Percentiles rank a stretch among this genome's conserved stretches.
Conservation (phyloP, 768 basidiomycete species). For the Krasilnikovozyma curviuscula region DNA sequence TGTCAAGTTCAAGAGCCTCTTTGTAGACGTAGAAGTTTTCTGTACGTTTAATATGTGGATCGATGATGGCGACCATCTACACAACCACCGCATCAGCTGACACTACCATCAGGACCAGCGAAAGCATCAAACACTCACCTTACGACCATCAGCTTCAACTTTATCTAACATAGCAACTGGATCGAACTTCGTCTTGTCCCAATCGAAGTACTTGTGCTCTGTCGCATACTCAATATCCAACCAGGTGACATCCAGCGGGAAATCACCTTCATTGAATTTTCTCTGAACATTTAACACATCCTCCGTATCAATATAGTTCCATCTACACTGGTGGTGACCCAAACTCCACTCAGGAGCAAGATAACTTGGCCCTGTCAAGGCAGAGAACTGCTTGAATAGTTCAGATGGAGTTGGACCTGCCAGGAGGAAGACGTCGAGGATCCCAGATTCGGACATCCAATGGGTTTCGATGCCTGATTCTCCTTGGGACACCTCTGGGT, state of each 20-base stretch:
- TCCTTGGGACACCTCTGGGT: slow-evolving; percentile 30
- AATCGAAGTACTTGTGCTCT: slow-evolving; percentile 92
- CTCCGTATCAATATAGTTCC: slow-evolving; percentile 86
- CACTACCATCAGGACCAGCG: background rate
- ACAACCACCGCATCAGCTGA: background rate
- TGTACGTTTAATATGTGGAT: slow-evolving; percentile 82
- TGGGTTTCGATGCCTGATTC: slow-evolving; percentile 44
- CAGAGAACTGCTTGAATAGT: slow-evolving; percentile 66
- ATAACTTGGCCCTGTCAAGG: slow-evolving; percentile 63
- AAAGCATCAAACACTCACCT: slow-evolving; percentile 35
- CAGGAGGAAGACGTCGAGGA: slow-evolving; percentile 80
- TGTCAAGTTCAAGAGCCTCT: slow-evolving; percentile 56
- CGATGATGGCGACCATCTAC: slow-evolving; percentile 93
- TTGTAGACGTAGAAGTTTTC: slow-evolving; percentile 63
- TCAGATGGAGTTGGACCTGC: slow-evolving; percentile 58
- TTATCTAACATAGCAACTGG: slow-evolving; percentile 83
- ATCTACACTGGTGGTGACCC: slow-evolving; percentile 91
- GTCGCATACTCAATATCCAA: slow-evolving; percentile 88
- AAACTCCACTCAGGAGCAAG: slow-evolving; percentile 83
- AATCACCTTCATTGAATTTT: slow-evolving; percentile 80
- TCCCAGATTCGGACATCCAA: slow-evolving; percentile 95
- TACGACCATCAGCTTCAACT: slow-evolving; percentile 63
- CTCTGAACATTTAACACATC: slow-evolving; percentile 69
- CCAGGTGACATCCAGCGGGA: slow-evolving; percentile 93
- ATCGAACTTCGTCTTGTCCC: slow-evolving; percentile 82